Evolutionary conservation across 345 rosid genomes (phyloP).

Genomic region (Heritiera fomes): DNA sequence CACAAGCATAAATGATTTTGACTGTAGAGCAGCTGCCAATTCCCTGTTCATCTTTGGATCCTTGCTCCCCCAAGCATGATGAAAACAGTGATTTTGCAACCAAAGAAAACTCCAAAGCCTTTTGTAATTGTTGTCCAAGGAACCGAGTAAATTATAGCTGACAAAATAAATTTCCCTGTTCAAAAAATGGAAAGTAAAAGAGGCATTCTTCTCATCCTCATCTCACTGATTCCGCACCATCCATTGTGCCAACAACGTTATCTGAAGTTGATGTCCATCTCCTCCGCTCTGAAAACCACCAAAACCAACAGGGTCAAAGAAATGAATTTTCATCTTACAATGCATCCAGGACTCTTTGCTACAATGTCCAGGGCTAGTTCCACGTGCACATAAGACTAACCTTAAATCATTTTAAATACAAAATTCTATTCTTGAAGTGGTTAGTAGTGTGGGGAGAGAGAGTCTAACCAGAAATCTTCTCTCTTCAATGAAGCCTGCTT

Average conservation of each 20-base stretch:
- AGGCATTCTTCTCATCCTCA: not conserved
- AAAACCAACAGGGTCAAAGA: not conserved
- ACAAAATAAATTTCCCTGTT: not conserved
- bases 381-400: not conserved
- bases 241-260: not conserved
- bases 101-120: not conserved
- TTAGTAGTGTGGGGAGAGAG: not conserved
- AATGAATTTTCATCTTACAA: not conserved
- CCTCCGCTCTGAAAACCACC: not conserved
- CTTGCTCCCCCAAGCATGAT: not conserved
- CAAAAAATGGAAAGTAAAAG: not conserved
- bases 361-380: too few species aligned
- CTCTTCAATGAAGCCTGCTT: conserved; percentile 37
- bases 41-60: not conserved
- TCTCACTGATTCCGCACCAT: not conserved
- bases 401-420: not conserved
- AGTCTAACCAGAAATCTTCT: conserved; percentile 45
- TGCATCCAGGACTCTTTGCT: not conserved
- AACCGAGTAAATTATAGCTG: not conserved
- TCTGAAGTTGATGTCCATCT: not conserved
- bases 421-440: not conserved
- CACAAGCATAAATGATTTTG: not conserved
- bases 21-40: not conserved
- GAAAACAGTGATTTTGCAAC: too few species aligned
- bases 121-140: not conserved